phyloP scores from a whole-genome alignment of 345 rosid genomes.

The Citrus sp. region DNA sequence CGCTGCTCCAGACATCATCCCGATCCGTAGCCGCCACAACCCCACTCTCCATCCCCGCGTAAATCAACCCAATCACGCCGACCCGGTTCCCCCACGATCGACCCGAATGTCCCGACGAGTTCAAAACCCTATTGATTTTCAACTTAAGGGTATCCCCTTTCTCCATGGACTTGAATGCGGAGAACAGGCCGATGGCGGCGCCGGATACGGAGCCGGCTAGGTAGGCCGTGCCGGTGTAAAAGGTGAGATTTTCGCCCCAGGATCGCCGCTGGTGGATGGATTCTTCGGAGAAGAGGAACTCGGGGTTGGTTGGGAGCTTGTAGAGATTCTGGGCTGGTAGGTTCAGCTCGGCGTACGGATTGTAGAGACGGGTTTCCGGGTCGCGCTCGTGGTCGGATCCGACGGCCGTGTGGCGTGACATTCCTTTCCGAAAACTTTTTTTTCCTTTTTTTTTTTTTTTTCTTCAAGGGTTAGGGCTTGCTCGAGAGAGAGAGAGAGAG shows the following conservation, averaged over 20 bases:
- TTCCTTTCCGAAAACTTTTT: no score
- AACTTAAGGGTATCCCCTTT: conserved; percentile 78
- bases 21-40: conserved; percentile 56
- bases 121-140: conserved; percentile 68
- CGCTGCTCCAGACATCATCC: conserved; percentile 91
- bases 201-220: conserved; percentile 66
- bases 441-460: not conserved
- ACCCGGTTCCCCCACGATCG: conserved; percentile 77
- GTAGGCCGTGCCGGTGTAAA: conserved; percentile 85
- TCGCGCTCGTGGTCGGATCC: conserved; percentile 47
- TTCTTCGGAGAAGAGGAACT: conserved; percentile 88
- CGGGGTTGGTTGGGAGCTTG: conserved; percentile 89
- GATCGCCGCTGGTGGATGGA: conserved; percentile 85
- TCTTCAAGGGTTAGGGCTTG: conserved; percentile 20
- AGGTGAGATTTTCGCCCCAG: conserved; percentile 97
- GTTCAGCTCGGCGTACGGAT: conserved; percentile 74
- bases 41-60: conserved; percentile 79
- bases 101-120: conserved; percentile 75
- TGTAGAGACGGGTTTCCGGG: conserved; percentile 61
- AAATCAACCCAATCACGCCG: conserved; percentile 74
- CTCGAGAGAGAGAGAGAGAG: not conserved
- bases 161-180: conserved; percentile 67
- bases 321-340: conserved; percentile 60
- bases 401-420: conserved; percentile 30
- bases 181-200: conserved; percentile 46